Evolutionary conservation across 495 filamentous ascomycete species (phyloP).

Genomic region (Tricharina praecox): DNA sequence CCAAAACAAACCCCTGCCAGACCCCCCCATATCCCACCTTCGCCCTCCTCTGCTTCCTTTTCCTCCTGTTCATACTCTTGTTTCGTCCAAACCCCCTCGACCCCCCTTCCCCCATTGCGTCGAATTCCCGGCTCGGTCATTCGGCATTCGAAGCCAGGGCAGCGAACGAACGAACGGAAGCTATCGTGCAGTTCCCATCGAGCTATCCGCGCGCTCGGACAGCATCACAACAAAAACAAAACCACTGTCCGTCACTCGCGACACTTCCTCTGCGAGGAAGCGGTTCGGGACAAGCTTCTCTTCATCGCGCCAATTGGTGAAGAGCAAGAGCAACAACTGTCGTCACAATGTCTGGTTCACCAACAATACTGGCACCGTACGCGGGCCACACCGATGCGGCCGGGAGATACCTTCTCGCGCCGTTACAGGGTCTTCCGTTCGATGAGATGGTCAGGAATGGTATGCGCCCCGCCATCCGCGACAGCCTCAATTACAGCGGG

Average conservation of each 20-base stretch:
- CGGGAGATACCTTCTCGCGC: neutral
- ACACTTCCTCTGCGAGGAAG: slow-evolving; percentile 1
- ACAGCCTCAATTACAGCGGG: neutral
- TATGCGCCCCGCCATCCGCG: slow-evolving; percentile 7
- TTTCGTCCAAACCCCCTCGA: neutral
- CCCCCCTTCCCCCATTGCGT: neutral
- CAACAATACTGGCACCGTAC: neutral
- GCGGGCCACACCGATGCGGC: neutral
- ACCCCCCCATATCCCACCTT: neutral
- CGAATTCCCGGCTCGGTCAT: neutral
- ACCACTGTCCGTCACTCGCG: neutral
- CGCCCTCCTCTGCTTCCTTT: neutral
- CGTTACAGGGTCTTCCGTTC: slow-evolving; percentile 19
- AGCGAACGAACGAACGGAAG: too few species aligned
- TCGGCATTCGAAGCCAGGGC: neutral
- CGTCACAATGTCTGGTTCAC: neutral
- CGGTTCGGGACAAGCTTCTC: neutral
- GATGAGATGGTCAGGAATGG: slow-evolving; percentile 25
- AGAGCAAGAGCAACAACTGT: neutral
- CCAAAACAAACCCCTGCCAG: neutral
- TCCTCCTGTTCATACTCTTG: neutral
- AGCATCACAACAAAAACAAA: too few species aligned
- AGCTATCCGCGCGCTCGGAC: too few species aligned
- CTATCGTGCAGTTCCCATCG: too few species aligned
- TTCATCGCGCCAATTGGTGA: neutral